These are phyloP conservation scores for Lasiosphaeris hirsuta DNA, from an alignment of 495 filamentous ascomycete genomes.

Conservation along the genomic window DNA sequence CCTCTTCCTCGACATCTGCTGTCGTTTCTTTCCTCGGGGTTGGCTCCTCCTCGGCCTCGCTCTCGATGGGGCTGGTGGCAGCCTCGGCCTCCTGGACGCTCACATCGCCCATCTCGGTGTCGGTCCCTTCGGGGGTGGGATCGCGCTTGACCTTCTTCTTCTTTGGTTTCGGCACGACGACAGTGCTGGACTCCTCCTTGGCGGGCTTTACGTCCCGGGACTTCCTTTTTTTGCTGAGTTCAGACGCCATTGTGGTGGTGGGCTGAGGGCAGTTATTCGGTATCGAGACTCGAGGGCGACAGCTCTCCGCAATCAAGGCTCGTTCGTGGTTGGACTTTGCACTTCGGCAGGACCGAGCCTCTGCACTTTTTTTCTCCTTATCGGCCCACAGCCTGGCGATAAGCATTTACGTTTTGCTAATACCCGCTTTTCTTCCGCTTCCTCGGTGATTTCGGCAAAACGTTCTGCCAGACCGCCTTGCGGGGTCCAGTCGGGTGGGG, in stretches of 20 bases:
- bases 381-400: neutral
- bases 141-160: slow-evolving; percentile 28
- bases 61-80: slow-evolving; percentile 13
- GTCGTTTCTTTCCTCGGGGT: slow-evolving; percentile 15
- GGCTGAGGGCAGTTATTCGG: slow-evolving; percentile 11
- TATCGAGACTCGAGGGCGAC: neutral
- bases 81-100: slow-evolving; percentile 19
- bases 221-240: slow-evolving; percentile 48
- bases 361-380: slow-evolving; percentile 8
- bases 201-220: slow-evolving; percentile 36
- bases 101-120: slow-evolving; percentile 19
- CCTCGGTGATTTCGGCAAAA: slow-evolving; percentile 11
- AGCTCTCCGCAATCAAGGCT: neutral
- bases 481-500: slow-evolving; percentile 11
- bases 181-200: slow-evolving; percentile 24
- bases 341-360: too few relatives aligned
- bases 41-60: slow-evolving; percentile 19
- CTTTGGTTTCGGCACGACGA: slow-evolving; percentile 24
- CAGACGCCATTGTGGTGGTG: slow-evolving; percentile 36
- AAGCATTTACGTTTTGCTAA: slow-evolving; percentile 5
- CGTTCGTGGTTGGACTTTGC: neutral
- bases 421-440: neutral
- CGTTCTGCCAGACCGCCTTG: slow-evolving; percentile 12
- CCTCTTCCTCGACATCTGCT: slow-evolving; percentile 23
- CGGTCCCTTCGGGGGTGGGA: slow-evolving; percentile 24